Evolutionary conservation across 192 early-diverging fungal species (phyloP), one percentile per base, ranked within the genome.

Genomic region (Backusella liffmaniae): DNA sequence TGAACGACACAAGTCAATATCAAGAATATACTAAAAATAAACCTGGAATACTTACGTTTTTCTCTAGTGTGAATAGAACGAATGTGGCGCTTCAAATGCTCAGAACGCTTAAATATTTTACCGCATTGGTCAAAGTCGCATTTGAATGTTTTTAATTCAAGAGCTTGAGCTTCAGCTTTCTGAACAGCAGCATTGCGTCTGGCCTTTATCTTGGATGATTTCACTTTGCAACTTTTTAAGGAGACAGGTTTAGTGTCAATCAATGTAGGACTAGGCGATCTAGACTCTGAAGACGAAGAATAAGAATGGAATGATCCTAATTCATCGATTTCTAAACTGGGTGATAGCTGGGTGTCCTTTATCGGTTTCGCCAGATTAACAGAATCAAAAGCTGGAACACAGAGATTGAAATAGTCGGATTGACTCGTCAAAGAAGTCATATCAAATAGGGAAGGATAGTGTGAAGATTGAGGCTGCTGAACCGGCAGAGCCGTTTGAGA

Each of bases 51-150:
- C 87, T 86, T 83, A 88, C 87, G 88, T 82, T 87, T 84, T 66
- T 89, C 88, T 66, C 85, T 79, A 2, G 88, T 89, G 44, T 89
- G 88, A 72, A 89, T 89, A 35, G 88, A 89, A 18, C 88, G 79
- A 39, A 89, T 76, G 44, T 89, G 88, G 30, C 88, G 77, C 76
- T 89, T 89, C 32, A 89, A 77, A 79, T 89, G 88, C 62, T 89
- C 88, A 2, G 88, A 89, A 36, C 88, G 71, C 75, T 89, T 89
- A 65, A 89, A 89, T 29, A 89, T 73, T 78, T 85, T 84, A 39
- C 88, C 88, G 76, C 88, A 89, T 10, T 83, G 84, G n/a, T 80
- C 81, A 73, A 83, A 79, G 36, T 75, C 82, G 72, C 86, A 89
- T 13, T 83, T 86, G 65, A 89, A 88, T 49, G 83, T 82, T 70